phyloP scores from a whole-genome alignment of 495 filamentous ascomycete species.

The Xylaria bambusicola region DNA sequence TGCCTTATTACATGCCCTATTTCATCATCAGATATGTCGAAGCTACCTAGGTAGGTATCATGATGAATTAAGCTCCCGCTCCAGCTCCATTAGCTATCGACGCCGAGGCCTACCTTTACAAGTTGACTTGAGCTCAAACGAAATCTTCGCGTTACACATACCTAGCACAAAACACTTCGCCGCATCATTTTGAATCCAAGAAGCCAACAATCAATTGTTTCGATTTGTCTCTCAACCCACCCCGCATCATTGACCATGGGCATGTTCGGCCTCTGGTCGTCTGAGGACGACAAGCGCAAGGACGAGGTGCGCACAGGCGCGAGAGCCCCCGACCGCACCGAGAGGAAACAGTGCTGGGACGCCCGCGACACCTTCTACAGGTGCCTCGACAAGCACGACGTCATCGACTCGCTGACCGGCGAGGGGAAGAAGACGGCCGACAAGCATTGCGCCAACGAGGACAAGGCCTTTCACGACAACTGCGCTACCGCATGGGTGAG shows the following conservation, averaged over 20 bases:
- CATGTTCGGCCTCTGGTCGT: constrained; percentile 43
- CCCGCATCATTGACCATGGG: constrained; percentile 38
- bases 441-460: constrained; percentile 67
- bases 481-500: constrained; percentile 83
- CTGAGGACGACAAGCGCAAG: constrained; percentile 50
- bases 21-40: no score
- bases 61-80: no score
- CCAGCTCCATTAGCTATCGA: no score
- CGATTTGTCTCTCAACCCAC: not conserved
- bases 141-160: no score
- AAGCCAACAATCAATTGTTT: not conserved
- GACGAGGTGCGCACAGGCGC: constrained; percentile 59
- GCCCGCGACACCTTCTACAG: constrained; percentile 81
- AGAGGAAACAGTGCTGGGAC: constrained; percentile 82
- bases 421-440: constrained; percentile 58
- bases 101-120: no score
- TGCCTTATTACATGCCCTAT: no score
- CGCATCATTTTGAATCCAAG: no score
- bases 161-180: no score
- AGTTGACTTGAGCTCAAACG: no score
- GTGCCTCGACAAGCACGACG: constrained; percentile 78
- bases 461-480: constrained; percentile 67
- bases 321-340: constrained; percentile 73
- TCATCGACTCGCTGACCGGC: constrained; percentile 81
- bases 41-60: no score